Evolutionary conservation across 805 yeast genomes (phyloP).

Genomic region (Ogataea corticis): DNA sequence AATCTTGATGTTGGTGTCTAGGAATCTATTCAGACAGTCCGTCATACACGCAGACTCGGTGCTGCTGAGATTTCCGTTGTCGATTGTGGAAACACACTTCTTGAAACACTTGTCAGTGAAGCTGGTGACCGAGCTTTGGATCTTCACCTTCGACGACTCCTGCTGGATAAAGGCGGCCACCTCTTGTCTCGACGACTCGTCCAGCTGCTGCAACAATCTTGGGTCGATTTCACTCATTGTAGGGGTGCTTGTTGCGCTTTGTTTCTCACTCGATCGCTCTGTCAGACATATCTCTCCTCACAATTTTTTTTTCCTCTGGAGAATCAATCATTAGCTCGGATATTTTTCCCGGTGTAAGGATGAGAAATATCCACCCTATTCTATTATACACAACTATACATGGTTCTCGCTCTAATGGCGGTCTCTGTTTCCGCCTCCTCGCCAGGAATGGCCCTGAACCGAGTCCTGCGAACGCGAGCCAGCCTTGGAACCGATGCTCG

Average conservation of each 20-base stretch:
- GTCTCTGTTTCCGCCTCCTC: not conserved
- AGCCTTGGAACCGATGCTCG: not conserved
- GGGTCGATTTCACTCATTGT: slow-evolving; percentile 33
- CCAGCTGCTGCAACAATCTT: slow-evolving; percentile 40
- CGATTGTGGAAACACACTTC: slow-evolving; percentile 63
- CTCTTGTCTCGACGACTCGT: slow-evolving; percentile 72
- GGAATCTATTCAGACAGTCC: slow-evolving; percentile 81
- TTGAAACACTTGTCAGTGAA: slow-evolving; percentile 91
- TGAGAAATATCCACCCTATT: not conserved
- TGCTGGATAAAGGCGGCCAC: slow-evolving; percentile 73
- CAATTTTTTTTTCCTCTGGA: no score
- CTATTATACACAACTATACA: slow-evolving; percentile 1
- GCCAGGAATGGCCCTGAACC: not conserved
- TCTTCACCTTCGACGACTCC: slow-evolving; percentile 84
- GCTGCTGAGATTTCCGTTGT: slow-evolving; percentile 48
- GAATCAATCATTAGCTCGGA: not conserved
- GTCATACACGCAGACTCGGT: slow-evolving; percentile 72
- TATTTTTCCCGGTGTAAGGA: not conserved
- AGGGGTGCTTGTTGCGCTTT: no score
- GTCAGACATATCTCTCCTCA: no score
- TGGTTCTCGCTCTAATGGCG: not conserved
- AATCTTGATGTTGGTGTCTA: slow-evolving; percentile 84
- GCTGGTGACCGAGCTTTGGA: slow-evolving; percentile 81
- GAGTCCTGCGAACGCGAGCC: slow-evolving; percentile 1
- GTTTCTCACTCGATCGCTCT: no score